Evolutionary conservation across 139 green algal species (phyloP), one percentile per base, ranked within the genome.

Genomic region (Micractinium conductrix): DNA sequence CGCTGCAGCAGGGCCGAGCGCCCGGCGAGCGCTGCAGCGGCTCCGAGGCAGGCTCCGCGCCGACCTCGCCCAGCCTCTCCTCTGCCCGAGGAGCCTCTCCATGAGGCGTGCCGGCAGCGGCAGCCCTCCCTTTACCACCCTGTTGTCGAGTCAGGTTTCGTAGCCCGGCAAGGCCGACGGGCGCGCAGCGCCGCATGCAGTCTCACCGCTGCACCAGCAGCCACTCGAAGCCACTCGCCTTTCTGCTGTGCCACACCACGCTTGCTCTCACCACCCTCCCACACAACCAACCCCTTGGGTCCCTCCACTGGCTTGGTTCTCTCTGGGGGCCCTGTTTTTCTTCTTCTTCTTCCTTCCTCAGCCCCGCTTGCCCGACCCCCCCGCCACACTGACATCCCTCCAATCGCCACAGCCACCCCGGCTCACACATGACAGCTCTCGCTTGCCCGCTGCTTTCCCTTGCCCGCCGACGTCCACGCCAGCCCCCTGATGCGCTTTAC

Each of bases 311-410:
- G n/a, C n/a, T n/a, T n/a, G n/a, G n/a, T n/a, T n/a, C n/a, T n/a
- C n/a, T n/a, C n/a, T 43, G 12, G 65, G 65, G 65, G n/a, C 33
- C 65, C 6, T 72, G n/a, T n/a, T n/a, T n/a, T n/a, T n/a, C n/a
- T n/a, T n/a, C 43, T 72, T 72, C n/a, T 30, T 28, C 35, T 44
- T 22, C 26, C 8, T 26, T 28, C 24, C 43, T 28, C 33, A 72
- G 65, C 65, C 65, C 65, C 65, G 65, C 65, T 72, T 72, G 65
- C 65, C n/a, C n/a, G n/a, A n/a, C n/a, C n/a, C n/a, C n/a, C n/a
- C n/a, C n/a, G n/a, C n/a, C 24, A 33, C 65, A 72, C 33, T 72
- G 65, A 72, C 58, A 67, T 67, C 58, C 26, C 58, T 33, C 4
- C n/a, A n/a, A n/a, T n/a, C n/a, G n/a, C n/a, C n/a, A n/a, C n/a